A percentile compares a stretch with the other conserved stretches of the same genome.
Evolutionary conservation across 257 asterid species (phyloP).

Genomic region (Rauvolfia tetraphylla): DNA sequence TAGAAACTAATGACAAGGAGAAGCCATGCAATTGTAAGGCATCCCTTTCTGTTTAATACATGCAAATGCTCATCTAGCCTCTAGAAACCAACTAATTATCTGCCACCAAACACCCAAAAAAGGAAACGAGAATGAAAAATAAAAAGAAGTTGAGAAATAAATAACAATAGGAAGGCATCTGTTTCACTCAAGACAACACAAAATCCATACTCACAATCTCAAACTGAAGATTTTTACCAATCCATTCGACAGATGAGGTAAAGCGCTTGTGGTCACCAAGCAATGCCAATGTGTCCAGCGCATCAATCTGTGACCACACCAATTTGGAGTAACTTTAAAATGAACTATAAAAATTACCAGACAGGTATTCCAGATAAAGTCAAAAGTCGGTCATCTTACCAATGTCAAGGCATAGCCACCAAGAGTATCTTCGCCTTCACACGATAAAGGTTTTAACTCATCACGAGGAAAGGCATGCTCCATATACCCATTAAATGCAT

Average conservation of each 20-base stretch:
- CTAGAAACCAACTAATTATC: neutral
- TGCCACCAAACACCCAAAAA: neutral
- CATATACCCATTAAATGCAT: conserved; percentile 96
- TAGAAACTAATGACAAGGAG: neutral
- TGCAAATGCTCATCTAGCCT: neutral
- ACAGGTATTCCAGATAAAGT: conserved; percentile 10
- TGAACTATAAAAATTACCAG: conserved; percentile 4
- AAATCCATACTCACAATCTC: conserved; percentile 92
- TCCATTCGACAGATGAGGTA: conserved; percentile 89
- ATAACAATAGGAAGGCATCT: neutral
- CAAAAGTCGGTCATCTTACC: conserved; percentile 39
- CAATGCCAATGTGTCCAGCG: conserved; percentile 90
- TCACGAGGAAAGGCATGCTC: conserved; percentile 86
- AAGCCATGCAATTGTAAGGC: neutral
- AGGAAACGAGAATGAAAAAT: neutral
- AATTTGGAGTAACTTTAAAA: conserved; percentile 8
- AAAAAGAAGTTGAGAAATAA: neutral
- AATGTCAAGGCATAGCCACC: conserved; percentile 96
- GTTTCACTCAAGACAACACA: conserved; percentile 11
- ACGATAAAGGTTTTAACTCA: conserved; percentile 88
- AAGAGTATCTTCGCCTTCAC: conserved; percentile 96
- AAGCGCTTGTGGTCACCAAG: conserved; percentile 89
- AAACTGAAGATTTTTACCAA: conserved; percentile 95
- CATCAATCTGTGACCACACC: conserved; percentile 62
- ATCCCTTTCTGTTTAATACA: neutral